These are phyloP conservation scores for Vigna angularis DNA, from an alignment of 306 rosid genomes.

Conservation along the genomic window DNA sequence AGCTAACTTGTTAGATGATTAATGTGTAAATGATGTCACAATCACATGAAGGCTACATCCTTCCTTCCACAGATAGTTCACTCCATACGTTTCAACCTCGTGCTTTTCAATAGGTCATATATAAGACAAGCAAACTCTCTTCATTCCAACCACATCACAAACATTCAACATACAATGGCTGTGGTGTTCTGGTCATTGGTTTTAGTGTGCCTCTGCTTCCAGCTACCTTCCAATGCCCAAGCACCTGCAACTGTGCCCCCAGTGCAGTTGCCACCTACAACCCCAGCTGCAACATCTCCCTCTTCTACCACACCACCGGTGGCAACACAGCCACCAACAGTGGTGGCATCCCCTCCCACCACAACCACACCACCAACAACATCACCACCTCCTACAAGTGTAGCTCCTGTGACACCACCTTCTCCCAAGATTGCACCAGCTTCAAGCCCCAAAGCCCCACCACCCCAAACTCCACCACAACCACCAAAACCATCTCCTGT, in stretches of 20 bases:
- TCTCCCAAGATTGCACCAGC: constrained; percentile 67
- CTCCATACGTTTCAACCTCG: constrained; percentile 38
- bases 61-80: constrained; percentile 47
- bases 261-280: constrained; percentile 29
- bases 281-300: constrained; percentile 30
- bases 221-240: constrained; percentile 46
- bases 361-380: constrained; percentile 52
- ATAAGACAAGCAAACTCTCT: constrained; percentile 38
- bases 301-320: constrained; percentile 24
- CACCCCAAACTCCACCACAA: constrained; percentile 63
- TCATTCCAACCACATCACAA: constrained; percentile 13
- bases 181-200: constrained; percentile 43
- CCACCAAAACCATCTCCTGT: constrained; percentile 66
- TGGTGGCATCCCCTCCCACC: constrained; percentile 51
- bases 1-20: constrained; percentile 48
- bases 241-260: constrained; percentile 43
- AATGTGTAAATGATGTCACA: constrained; percentile 47
- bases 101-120: constrained; percentile 34
- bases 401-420: constrained; percentile 62
- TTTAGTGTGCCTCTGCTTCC: constrained; percentile 41
- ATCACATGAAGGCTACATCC: constrained; percentile 58
- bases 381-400: constrained; percentile 55
- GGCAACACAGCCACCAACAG: constrained; percentile 41
- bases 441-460: constrained; percentile 55
- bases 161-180: constrained; percentile 42